phyloP scores from a whole-genome alignment of 305 asterid genomes.

The Rubia peregrina region DNA sequence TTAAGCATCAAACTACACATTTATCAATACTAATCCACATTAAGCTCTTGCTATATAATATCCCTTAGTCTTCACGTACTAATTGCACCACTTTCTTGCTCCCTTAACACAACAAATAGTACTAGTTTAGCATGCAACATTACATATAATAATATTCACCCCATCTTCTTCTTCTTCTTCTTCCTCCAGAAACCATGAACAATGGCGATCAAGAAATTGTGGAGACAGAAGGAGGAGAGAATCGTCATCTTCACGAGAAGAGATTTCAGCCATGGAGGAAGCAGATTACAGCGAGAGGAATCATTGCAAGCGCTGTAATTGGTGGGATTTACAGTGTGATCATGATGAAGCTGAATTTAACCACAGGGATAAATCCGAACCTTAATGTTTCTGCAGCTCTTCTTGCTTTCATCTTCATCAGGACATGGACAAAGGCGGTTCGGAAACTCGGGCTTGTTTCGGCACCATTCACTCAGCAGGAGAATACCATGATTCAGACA shows the following conservation, averaged over 20 bases:
- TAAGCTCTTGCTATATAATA: not conserved
- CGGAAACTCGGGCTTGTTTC: conserved; percentile 39
- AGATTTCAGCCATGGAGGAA: conserved; percentile 58
- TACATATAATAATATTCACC: not conserved
- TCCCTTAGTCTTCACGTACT: not conserved
- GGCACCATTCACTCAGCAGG: conserved; percentile 37
- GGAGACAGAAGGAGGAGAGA: conserved; percentile 10
- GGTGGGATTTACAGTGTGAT: conserved; percentile 54
- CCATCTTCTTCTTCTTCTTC: not conserved
- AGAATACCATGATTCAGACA: conserved; percentile 42
- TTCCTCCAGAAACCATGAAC: not conserved
- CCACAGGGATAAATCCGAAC: conserved; percentile 68
- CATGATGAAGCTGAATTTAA: conserved; percentile 54
- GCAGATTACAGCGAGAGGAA: conserved; percentile 62
- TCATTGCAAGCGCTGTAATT: conserved; percentile 43
- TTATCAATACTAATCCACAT: not conserved
- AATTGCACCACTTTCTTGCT: not conserved
- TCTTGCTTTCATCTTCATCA: conserved; percentile 47
- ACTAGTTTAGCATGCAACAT: conserved; percentile 11
- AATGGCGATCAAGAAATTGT: conserved; percentile 10
- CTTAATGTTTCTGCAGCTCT: conserved; percentile 79
- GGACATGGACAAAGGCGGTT: conserved; percentile 56
- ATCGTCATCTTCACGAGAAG: conserved; percentile 23
- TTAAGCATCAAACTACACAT: conserved; percentile 1
- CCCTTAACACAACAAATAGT: conserved; percentile 2